Base-by-base conservation (phyloP, 192 early-diverging fungal species). In the Helicostylum pulchrum region DNA sequence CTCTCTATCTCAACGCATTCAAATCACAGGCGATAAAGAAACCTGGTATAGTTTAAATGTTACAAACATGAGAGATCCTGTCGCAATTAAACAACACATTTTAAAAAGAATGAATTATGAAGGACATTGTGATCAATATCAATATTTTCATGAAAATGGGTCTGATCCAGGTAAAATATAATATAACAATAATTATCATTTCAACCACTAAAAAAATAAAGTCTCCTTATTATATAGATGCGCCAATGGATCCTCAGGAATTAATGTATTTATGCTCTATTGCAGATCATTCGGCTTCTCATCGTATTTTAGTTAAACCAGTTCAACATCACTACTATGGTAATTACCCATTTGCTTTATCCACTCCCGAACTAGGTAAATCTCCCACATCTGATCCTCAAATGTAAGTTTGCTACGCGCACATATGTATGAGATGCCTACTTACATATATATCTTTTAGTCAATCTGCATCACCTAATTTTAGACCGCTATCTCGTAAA, bases 31-130 rank as follows among this genome's bases (percentile, higher is more conserved):
- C 31, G 67, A 75, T 62, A 62, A 55, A 15, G 73, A 75, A n/a
- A 64, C 49, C 4, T 75, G 73, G 73, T 70, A 70, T 36, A 70
- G 67, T 49, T 54, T 75, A 17, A 67, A 66, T 30, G 73, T 70
- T 12, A 51, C 63, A 20, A 59, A 70, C 2, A 52, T 70, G 17
- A 20, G 42, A n/a, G 60, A 70, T 47, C 26, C 62, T 12, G 23
- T 61, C 7, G 31, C 34, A 11, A 26, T 70, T 7, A 69, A 70
- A 52, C 49, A 68, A 42, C 47, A 21, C 2, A 66, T 75, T 31
- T 51, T 75, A 21, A 65, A 65, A 39, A 42, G 60, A 30, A 59
- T 75, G 64, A 42, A 61, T 44, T 53, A 65, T 34, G 20, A 53
- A 26, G 59, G 60, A 15, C 54, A 75, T 48, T 56, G 50, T 45